Evolutionary conservation across 2,329 filamentous ascomycete genomes (phyloP).

Genomic region (Trichoderma pleuroti): DNA sequence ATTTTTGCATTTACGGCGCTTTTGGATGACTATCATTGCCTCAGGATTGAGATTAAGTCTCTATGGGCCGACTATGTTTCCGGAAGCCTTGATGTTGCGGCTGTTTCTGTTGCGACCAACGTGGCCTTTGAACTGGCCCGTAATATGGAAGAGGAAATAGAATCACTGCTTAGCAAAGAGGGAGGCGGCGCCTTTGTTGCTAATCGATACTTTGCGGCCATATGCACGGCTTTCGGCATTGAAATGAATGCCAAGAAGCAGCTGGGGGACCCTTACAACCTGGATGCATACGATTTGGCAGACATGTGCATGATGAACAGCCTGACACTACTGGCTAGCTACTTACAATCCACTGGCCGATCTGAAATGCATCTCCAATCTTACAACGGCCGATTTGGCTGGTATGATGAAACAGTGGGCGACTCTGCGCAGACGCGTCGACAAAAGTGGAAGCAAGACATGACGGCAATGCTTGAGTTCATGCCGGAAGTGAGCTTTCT

Average conservation of each 20-base stretch:
- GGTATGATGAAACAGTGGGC: background rate
- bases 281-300: background rate
- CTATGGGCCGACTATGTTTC: background rate
- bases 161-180: background rate
- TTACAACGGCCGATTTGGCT: background rate
- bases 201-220: background rate
- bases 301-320: background rate
- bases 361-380: background rate
- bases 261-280: background rate
- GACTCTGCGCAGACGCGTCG: background rate
- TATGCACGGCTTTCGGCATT: background rate
- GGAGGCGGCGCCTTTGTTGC: background rate
- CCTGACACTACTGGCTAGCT: background rate
- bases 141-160: background rate
- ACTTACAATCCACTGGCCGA: background rate
- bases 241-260: background rate
- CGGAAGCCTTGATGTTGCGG: background rate
- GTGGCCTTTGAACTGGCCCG: background rate
- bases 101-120: background rate
- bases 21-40: background rate
- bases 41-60: background rate
- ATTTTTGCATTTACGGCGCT: background rate
- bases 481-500: background rate
- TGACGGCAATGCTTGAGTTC: background rate
- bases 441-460: slow-evolving; percentile 1